Percentiles rank a stretch among this genome's conserved stretches.
These are phyloP conservation scores for Patellifolia procumbens DNA, from an alignment of 179 eudicot species.

Conservation along the genomic window DNA sequence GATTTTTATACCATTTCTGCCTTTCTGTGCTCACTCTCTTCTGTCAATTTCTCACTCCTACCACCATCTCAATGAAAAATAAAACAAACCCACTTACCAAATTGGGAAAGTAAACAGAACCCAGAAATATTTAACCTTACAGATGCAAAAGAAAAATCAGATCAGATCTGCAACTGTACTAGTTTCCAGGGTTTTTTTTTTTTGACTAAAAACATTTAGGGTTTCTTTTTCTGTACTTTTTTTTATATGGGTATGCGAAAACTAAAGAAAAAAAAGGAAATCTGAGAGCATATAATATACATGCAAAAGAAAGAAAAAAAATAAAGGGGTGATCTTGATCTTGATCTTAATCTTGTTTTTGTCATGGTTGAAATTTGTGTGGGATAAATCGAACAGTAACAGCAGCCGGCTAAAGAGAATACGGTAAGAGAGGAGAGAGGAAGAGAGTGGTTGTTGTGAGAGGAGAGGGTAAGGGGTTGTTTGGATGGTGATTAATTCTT, in stretches of 20 bases:
- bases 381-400: no score
- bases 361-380: no score
- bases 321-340: neutral
- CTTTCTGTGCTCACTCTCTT: conserved; percentile 77
- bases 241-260: neutral
- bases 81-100: conserved; percentile 13
- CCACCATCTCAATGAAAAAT: conserved; percentile 1
- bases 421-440: conserved; percentile 13
- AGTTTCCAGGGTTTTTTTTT: conserved; percentile 7
- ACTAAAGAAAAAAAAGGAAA: neutral
- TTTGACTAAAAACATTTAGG: neutral
- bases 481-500: neutral
- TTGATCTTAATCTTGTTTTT: no score
- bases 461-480: neutral
- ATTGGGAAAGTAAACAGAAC: conserved; percentile 26
- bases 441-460: no score
- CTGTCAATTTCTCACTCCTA: conserved; percentile 49
- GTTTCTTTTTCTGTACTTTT: conserved; percentile 19
- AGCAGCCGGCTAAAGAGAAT: no score
- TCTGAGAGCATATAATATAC: neutral
- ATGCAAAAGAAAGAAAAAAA: conserved; percentile 14
- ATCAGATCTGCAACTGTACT: conserved; percentile 36
- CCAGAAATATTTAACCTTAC: neutral
- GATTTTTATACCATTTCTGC: conserved; percentile 38
- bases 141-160: neutral